Evolutionary conservation across 768 basidiomycete species (phyloP).

Genomic region (Coprinellus micaceus): DNA sequence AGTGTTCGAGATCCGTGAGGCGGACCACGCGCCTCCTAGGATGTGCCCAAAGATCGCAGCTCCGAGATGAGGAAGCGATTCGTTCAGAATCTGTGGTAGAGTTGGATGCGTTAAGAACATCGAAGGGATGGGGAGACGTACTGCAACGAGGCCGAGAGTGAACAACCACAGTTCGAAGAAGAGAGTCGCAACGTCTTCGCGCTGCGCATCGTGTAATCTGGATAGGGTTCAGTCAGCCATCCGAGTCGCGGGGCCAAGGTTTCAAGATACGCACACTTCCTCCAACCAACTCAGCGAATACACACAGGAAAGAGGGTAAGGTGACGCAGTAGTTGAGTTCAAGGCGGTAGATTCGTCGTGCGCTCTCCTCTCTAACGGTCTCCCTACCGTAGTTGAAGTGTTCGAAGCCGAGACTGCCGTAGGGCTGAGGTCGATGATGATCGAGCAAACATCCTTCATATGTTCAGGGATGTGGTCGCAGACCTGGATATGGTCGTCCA

Average conservation of each 20-base stretch:
- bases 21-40: conserved; percentile 46
- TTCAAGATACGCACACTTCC: conserved; percentile 35
- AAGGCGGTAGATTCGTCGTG: background rate
- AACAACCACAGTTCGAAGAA: conserved; percentile 48
- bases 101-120: background rate
- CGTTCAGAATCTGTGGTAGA: conserved; percentile 39
- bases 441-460: conserved; percentile 22
- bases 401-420: background rate
- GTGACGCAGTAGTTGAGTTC: background rate
- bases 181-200: conserved; percentile 47
- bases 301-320: conserved; percentile 26
- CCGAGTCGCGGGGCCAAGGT: background rate
- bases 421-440: conserved; percentile 6
- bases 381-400: background rate
- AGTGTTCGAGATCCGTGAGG: conserved; percentile 37
- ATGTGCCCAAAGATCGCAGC: conserved; percentile 45
- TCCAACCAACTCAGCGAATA: conserved; percentile 44
- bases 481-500: conserved; percentile 24
- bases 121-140: conserved; percentile 20
- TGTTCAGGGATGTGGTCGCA: conserved; percentile 39
- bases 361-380: too few species aligned
- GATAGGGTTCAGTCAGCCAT: background rate
- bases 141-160: conserved; percentile 42
- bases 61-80: conserved; percentile 50
- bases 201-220: conserved; percentile 37